Evolutionary conservation across 2,329 filamentous ascomycete genomes (phyloP), one percentile per base, ranked within the genome.

Genomic region (Periconia sp.): DNA sequence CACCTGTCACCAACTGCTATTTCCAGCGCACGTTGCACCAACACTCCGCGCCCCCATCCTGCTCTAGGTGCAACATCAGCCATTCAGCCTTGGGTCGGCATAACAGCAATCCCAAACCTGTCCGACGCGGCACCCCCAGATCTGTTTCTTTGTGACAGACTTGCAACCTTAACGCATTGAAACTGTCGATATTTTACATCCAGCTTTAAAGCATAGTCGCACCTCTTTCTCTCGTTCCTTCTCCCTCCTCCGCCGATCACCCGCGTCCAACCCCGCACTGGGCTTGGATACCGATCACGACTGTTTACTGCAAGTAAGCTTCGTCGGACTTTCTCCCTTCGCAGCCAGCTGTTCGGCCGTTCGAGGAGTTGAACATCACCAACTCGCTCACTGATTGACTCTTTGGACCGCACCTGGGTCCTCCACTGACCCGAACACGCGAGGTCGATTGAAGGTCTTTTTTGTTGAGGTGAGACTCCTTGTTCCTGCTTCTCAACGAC

Each of bases 71-170:
- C 67, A 60, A 66, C 68, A 68, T 64, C 64, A 69, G 54, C 62
- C 61, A 65, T 71, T 69, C 63, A 68, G 66, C 67, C 68, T 69
- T 63, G 57, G 55, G 62, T 60, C 61, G 62, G 64, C 67, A 62
- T 68, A 64, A 65, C 61, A 62, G 61, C 58, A 61, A 62, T 57
- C 59, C 58, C 58, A 64, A 61, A 55, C 58, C 54, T 54, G 55
- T 55, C 56, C 63, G 59, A 60, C 65, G 59, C 63, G 54, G 51
- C 57, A 50, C 52, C 47, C 45, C 55, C 53, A 58, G 51, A 57
- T 51, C 58, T 58, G 55, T 62, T 61, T 58, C 50, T 62, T 61
- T 60, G 62, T 59, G 47, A 67, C 63, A 61, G 55, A 59, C 56
- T 51, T 62, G 56, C 61, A 55, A 65, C 60, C 60, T 59, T 58